These are phyloP conservation scores for Crithidia bombi DNA, from an alignment of 208 protist genomes.

Conservation along the genomic window DNA sequence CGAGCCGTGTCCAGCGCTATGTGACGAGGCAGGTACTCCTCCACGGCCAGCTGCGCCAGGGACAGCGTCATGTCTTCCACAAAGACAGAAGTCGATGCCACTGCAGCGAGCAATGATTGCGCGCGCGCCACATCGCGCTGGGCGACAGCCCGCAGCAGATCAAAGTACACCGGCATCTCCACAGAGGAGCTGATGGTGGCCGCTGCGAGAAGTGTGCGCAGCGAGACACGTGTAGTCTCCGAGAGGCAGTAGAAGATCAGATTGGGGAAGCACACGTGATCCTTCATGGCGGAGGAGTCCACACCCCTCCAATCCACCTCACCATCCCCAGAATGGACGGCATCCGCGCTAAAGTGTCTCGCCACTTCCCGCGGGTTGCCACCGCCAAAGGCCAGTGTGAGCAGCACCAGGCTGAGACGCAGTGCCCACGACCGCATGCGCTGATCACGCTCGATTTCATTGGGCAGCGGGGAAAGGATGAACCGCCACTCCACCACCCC, in stretches of 20 bases:
- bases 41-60: constrained; percentile 18
- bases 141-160: constrained; percentile 24
- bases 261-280: constrained; percentile 33
- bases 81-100: constrained; percentile 9
- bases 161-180: constrained; percentile 12
- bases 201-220: constrained; percentile 5
- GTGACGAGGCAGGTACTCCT: constrained; percentile 34
- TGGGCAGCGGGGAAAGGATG: neutral
- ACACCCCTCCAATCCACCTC: constrained; percentile 19
- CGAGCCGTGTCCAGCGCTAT: constrained; percentile 46
- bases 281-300: constrained; percentile 9
- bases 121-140: constrained; percentile 28
- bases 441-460: constrained; percentile 15
- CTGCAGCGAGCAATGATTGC: constrained; percentile 6
- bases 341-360: neutral
- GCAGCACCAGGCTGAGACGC: constrained; percentile 31
- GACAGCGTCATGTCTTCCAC: constrained; percentile 18
- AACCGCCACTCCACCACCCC: constrained; percentile 12
- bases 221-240: constrained; percentile 24
- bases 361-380: constrained; percentile 22
- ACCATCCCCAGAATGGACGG: neutral
- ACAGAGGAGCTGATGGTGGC: neutral
- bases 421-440: constrained; percentile 19
- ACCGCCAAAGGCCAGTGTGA: constrained; percentile 29
- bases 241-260: constrained; percentile 11